These are phyloP conservation scores for Tetratostichococcus sp. DNA, from an alignment of 139 green algal genomes.

Conservation along the genomic window DNA sequence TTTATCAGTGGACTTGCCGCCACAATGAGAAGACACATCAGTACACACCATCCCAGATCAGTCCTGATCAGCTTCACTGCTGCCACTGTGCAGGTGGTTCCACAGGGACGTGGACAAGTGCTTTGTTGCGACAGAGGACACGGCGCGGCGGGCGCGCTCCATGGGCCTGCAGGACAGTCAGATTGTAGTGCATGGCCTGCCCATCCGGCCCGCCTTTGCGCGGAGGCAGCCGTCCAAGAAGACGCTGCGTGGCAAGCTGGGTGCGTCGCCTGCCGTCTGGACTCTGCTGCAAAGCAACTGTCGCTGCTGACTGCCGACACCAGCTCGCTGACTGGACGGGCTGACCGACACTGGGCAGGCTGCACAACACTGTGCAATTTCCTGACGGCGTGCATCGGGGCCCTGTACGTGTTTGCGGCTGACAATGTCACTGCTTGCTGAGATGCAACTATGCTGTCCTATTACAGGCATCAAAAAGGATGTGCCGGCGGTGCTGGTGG, in stretches of 20 bases:
- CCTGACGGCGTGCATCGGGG: no score
- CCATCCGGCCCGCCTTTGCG: conserved; percentile 90
- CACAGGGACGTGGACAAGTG: conserved; percentile 65
- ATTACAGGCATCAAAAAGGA: conserved; percentile 29
- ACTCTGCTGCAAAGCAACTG: no score
- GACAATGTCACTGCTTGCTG: no score
- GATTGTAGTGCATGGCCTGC: conserved; percentile 74
- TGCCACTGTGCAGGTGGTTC: conserved; percentile 73
- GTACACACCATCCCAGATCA: no score
- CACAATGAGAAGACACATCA: no score
- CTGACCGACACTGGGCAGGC: no score
- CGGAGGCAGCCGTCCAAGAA: conserved; percentile 44
- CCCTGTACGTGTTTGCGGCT: no score
- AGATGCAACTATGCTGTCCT: no score
- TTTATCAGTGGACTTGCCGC: not conserved
- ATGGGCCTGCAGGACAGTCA: conserved; percentile 49
- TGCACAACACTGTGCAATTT: no score
- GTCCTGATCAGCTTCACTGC: no score
- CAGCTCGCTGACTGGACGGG: no score
- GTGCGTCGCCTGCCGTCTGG: not conserved
- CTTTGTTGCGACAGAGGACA: conserved; percentile 79
- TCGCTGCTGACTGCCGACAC: not conserved
- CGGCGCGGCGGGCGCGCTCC: conserved; percentile 30
- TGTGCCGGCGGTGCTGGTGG: conserved; percentile 59
- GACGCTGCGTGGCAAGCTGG: conserved; percentile 41